Evolutionary conservation across 1,284 basidiomycete species (phyloP), one percentile per base, ranked within the genome.

Genomic region (Malassezia brasiliensis): DNA sequence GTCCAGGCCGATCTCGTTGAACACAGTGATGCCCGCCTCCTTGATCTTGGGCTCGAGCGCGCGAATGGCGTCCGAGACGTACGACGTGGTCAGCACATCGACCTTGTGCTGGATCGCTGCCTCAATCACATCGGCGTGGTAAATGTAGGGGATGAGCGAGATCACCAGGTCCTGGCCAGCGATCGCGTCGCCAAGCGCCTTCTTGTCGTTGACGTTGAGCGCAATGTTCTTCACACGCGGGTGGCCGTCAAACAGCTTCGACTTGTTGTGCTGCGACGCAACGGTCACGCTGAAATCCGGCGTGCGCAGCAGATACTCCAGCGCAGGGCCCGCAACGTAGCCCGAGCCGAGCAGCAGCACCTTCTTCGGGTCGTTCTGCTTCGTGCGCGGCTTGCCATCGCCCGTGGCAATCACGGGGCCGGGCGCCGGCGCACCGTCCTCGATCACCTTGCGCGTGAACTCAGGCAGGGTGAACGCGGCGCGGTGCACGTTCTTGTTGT

Each of bases 1-100:
- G 77, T 96, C 91, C 31, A 98, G 82, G 61, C 93, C 93, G 67
- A 99, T 90, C 80, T 99, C 93, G 78, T 99, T 99, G 82, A 98
- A 82, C 61, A 96, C 88, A 52, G 90, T 81, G 72, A 98, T 90
- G 17, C 91, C 93, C 1, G 90, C 90, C 63, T 84, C 82, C 78
- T 87, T 86, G 63, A 83, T 88, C 62, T 84, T 85, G 53, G 81
- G 82, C 65, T 96, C 86, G 36, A 98, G 83, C 64, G 83, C 90
- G 60, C 83, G 84, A 83, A 98, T 93, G 14, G 85, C 86, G 40
- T 89, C 88, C 54, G 88, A 89, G 62, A 98, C 83, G 77, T 99
- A 98, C 65, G 86, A 88, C 40, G 94, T 98, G 47, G 94, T 98
- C 65, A 99, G 89, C 52, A 96, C 91, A 76, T 96, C 81, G 42